A percentile compares a stretch with the other conserved stretches of the same genome.
Conservation (phyloP, 768 basidiomycete genomes). For the Suillus americanus region DNA sequence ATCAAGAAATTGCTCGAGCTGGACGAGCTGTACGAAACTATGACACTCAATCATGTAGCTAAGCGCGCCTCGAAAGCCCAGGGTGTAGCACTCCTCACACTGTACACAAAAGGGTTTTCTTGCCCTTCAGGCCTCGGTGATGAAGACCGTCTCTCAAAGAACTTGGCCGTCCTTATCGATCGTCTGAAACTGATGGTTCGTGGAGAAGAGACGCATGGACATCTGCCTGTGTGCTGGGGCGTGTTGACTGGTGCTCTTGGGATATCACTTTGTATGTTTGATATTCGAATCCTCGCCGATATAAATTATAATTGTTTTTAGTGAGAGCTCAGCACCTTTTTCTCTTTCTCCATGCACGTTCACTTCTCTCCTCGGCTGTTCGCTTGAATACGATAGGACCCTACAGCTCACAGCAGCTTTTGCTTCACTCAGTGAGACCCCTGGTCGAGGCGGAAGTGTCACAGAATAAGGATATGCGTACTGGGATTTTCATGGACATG, state of each 20-base stretch:
- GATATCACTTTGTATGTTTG: conserved; percentile 60
- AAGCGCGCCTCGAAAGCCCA: conserved; percentile 87
- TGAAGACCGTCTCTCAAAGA: conserved; percentile 23
- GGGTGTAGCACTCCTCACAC: conserved; percentile 87
- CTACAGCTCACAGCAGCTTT: conserved; percentile 85
- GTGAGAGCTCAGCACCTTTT: conserved; percentile 85
- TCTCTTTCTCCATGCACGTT: conserved; percentile 89
- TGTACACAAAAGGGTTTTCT: conserved; percentile 82
- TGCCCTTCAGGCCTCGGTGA: conserved; percentile 38
- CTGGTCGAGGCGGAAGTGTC: conserved; percentile 58
- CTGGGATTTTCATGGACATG: conserved; percentile 36
- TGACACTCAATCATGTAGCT: conserved; percentile 89
- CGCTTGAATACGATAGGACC: conserved; percentile 91
- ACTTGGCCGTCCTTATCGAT: conserved; percentile 48
- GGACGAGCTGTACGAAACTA: conserved; percentile 79
- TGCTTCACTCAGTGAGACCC: conserved; percentile 70
- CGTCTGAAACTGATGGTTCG: conserved; percentile 68
- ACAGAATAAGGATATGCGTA: conserved; percentile 48
- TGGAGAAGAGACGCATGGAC: conserved; percentile 66
- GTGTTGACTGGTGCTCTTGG: conserved; percentile 77
- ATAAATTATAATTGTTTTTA: conserved; percentile 30
- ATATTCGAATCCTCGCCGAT: conserved; percentile 3
- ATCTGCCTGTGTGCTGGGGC: conserved; percentile 92
- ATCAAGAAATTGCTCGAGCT: conserved; percentile 42
- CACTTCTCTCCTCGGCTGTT: conserved; percentile 88